Conservation (phyloP, 2,329 filamentous ascomycete genomes). For the Ceratocystis albifundus region DNA sequence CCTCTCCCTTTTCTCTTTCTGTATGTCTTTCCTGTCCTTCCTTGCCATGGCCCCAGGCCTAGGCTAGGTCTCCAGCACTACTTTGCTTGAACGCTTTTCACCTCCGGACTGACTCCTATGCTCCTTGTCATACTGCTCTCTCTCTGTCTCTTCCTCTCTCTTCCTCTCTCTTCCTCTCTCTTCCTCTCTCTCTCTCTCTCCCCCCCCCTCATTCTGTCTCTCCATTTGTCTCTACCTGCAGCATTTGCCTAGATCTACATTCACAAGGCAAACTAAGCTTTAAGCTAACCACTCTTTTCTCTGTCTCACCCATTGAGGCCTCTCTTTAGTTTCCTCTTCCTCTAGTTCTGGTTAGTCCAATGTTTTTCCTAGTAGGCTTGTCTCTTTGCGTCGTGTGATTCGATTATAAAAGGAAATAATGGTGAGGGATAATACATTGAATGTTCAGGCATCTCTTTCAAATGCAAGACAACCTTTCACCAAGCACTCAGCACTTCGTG, state of each 20-base stretch:
- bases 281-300: background rate
- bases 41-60: background rate
- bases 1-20: background rate
- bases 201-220: too few relatives aligned
- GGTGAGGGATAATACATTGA: too few relatives aligned
- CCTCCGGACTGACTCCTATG: too few relatives aligned
- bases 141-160: background rate
- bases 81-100: too few relatives aligned
- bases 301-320: background rate
- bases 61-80: too few relatives aligned
- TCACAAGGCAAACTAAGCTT: background rate
- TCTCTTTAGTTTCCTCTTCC: background rate
- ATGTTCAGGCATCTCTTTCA: too few relatives aligned
- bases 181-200: background rate
- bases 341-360: background rate
- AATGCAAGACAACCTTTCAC: too few relatives aligned
- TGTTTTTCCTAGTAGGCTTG: background rate
- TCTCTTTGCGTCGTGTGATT: background rate
- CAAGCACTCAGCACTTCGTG: too few relatives aligned
- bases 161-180: background rate
- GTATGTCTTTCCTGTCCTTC: background rate
- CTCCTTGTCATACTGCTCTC: background rate
- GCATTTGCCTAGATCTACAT: background rate
- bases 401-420: background rate
- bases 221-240: background rate